Percentiles rank a stretch among this genome's conserved stretches.
These are phyloP conservation scores for Isabelozyma pseudorhagii DNA, from an alignment of 805 yeast genomes.

Conservation along the genomic window DNA sequence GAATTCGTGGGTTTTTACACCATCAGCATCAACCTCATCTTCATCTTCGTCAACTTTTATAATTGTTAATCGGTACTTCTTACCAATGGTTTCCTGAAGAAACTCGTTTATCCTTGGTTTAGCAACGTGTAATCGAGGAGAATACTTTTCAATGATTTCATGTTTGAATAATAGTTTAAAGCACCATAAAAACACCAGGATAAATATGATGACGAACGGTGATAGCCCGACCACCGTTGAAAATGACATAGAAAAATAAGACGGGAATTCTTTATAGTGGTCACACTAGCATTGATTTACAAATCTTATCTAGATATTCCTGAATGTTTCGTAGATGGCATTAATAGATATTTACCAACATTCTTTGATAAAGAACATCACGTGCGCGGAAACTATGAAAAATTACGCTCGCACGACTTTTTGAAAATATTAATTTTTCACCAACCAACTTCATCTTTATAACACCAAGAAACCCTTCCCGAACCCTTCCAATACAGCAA, in stretches of 20 bases:
- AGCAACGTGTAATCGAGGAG: conserved; percentile 13
- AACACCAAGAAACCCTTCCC: not conserved
- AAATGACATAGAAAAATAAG: too few species aligned
- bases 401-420: not conserved
- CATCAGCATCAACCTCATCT: conserved; percentile 7
- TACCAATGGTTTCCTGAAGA: conserved; percentile 12
- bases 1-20: not conserved
- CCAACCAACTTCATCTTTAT: not conserved
- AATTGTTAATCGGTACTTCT: conserved; percentile 10
- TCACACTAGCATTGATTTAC: too few species aligned
- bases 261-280: too few species aligned
- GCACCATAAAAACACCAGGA: conserved; percentile 14
- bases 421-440: not conserved
- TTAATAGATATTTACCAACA: too few species aligned
- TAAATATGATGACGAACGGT: conserved; percentile 13
- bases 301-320: too few species aligned
- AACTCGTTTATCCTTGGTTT: conserved; percentile 24
- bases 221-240: conserved; percentile 5
- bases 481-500: not conserved
- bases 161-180: conserved; percentile 15
- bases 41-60: conserved; percentile 14
- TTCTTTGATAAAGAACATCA: too few species aligned
- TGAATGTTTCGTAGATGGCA: too few species aligned
- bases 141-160: conserved; percentile 8
- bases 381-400: too few species aligned